These are phyloP conservation scores for Massariosphaeria phaeospora DNA, from an alignment of 495 filamentous ascomycete genomes.

Conservation along the genomic window DNA sequence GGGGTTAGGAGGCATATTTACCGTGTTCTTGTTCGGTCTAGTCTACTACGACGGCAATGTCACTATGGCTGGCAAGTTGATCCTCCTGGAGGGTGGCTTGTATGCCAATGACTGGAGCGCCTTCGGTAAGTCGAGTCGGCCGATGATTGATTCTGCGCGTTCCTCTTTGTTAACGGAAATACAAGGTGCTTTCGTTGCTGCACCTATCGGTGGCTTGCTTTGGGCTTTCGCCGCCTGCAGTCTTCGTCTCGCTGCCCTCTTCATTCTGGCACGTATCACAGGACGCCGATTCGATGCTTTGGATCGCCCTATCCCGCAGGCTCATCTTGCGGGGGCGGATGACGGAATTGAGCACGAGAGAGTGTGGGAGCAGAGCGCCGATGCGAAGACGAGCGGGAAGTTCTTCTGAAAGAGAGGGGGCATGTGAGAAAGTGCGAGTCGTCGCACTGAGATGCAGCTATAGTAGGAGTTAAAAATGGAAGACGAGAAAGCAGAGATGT, in stretches of 20 bases:
- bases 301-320: conserved; percentile 47
- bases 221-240: conserved; percentile 59
- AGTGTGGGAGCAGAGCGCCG: conserved; percentile 9
- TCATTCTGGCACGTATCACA: conserved; percentile 46
- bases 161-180: background rate
- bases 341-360: conserved; percentile 16
- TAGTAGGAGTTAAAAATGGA: too few species aligned
- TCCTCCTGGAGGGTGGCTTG: conserved; percentile 64
- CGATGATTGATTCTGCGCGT: too few species aligned
- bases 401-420: conserved; percentile 23
- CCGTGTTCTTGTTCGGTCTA: conserved; percentile 69
- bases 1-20: conserved; percentile 64
- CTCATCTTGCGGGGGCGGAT: background rate
- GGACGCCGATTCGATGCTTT: conserved; percentile 58
- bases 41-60: conserved; percentile 59
- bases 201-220: conserved; percentile 63
- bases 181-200: conserved; percentile 65
- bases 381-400: conserved; percentile 23
- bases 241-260: conserved; percentile 52
- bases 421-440: too few species aligned
- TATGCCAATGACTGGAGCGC: conserved; percentile 68
- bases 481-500: too few species aligned
- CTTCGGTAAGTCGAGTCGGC: conserved; percentile 55
- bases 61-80: conserved; percentile 56
- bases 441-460: too few species aligned